Conservation (phyloP, 345 rosid species). For the Physaria fendleri region DNA sequence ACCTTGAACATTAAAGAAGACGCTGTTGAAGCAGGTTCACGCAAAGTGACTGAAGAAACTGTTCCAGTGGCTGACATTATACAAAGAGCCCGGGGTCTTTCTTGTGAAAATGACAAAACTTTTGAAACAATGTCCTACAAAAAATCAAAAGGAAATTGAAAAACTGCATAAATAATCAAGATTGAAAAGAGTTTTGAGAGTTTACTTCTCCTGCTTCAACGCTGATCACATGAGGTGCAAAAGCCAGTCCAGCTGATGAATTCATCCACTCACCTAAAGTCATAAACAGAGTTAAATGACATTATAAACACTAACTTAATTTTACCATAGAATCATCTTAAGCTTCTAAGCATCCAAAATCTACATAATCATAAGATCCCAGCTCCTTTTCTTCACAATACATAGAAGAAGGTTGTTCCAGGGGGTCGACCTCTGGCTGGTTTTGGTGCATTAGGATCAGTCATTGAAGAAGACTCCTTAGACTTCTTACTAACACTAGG, state of each 20-base stretch:
- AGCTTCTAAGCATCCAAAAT: not conserved
- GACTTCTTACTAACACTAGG: slow-evolving; percentile 30
- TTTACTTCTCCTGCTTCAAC: slow-evolving; percentile 83
- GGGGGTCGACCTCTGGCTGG: slow-evolving; percentile 65
- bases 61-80: slow-evolving; percentile 90
- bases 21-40: slow-evolving; percentile 63
- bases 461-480: slow-evolving; percentile 46
- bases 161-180: slow-evolving; percentile 4
- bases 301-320: not conserved
- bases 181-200: not conserved
- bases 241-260: slow-evolving; percentile 87
- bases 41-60: slow-evolving; percentile 76
- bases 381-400: not conserved
- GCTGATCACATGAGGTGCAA: slow-evolving; percentile 85
- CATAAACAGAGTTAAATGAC: not conserved
- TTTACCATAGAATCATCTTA: not conserved
- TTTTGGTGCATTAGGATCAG: slow-evolving; percentile 52
- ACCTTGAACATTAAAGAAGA: slow-evolving; percentile 74
- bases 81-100: slow-evolving; percentile 87
- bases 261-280: slow-evolving; percentile 99
- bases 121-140: slow-evolving; percentile 80
- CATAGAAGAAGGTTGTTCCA: not conserved
- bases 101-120: slow-evolving; percentile 74
- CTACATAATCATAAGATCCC: not conserved
- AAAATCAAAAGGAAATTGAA: not conserved